phyloP scores from a whole-genome alignment of 2,329 filamentous ascomycete genomes.

The Trichoderma hamatum region DNA sequence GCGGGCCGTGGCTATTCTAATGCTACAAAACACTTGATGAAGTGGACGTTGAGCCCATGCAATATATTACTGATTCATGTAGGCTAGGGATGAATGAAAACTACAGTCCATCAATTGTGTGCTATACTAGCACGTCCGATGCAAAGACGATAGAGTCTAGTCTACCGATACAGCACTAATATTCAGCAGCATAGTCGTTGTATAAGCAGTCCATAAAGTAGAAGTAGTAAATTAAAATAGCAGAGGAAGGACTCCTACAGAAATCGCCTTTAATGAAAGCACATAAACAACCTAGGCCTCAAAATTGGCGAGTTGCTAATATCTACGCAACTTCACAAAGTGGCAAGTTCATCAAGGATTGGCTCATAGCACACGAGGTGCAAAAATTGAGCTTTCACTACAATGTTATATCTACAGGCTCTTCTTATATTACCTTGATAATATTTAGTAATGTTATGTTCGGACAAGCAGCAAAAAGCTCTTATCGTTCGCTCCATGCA shows the following conservation, averaged over 20 bases:
- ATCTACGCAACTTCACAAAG: no score
- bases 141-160: not conserved
- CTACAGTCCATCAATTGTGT: not conserved
- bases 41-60: no score
- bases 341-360: not conserved
- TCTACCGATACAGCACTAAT: not conserved
- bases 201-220: not conserved
- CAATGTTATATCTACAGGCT: not conserved
- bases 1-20: fast-evolving
- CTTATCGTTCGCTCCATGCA: no score
- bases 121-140: not conserved
- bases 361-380: not conserved
- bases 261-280: not conserved
- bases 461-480: not conserved
- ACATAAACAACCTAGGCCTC: no score
- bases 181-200: not conserved
- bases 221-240: not conserved
- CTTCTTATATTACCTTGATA: not conserved
- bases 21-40: not conserved
- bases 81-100: not conserved
- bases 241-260: not conserved
- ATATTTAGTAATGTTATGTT: not conserved
- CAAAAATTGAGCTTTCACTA: not conserved
- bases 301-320: no score
- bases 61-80: no score